Base-by-base conservation (phyloP, 495 filamentous ascomycete genomes). In the Aspergillus avenaceus region DNA sequence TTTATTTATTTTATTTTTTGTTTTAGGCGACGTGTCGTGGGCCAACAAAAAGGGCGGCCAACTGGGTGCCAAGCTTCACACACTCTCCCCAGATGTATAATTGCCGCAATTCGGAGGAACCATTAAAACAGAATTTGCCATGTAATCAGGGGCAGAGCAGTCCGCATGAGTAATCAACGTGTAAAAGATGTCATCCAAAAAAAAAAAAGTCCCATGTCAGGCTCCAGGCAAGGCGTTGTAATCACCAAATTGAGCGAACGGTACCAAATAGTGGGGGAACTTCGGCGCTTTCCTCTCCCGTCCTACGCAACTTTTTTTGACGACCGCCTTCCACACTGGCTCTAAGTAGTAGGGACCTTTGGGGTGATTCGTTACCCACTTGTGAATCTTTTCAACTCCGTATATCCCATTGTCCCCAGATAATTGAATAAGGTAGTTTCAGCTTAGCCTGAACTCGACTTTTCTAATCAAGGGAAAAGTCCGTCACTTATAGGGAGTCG, bases 11-110 rank as follows among this genome's bases (percentile, higher is more conserved):
- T n/a, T n/a, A n/a, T n/a, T n/a, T n/a, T n/a, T n/a, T n/a, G n/a
- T 42, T 50, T 41, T 36, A 43, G 42, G 53, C 53, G 53, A 55
- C 53, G 53, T 55, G 53, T 50, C 53, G 51, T 55, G 41, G 32
- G 26, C 47, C 48, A 37, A 40, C 25, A 14, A 49, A 34, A 18
- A 12, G 25, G 25, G n/a, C 8, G 1, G 18, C 6, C 46, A 8
- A 40, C 34, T 34, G 34, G 36, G 46, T 9, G 47, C 47, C 48
- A 37, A 52, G 41, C 21, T n/a, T n/a, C n/a, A n/a, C n/a, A n/a
- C n/a, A n/a, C 41, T 14, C 32, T 37, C 48, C 48, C 48, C 40
- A 51, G 31, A 45, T 13, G 28, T 13, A n/a, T 18, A 38, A 38
- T 21, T 38, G 34, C 34, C 34, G 34, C 21, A 38, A 38, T 38